phyloP scores from a whole-genome alignment of 179 eudicot genomes.

The Vitellaria paradoxa region DNA sequence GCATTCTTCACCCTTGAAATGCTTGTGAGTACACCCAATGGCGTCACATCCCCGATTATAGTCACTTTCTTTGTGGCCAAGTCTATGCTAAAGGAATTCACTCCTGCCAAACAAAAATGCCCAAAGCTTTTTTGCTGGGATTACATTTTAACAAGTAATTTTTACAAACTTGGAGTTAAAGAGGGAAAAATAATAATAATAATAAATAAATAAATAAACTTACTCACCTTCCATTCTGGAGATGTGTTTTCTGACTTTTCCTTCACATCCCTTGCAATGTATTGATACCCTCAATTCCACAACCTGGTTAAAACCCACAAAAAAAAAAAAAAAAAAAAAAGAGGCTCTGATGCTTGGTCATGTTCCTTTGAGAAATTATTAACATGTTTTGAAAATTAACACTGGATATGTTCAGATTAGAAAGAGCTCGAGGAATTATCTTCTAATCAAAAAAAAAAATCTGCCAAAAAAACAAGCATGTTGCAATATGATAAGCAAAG shows the following conservation, averaged over 20 bases:
- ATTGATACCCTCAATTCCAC: constrained; percentile 86
- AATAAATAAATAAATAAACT: no score
- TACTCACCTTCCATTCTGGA: constrained; percentile 85
- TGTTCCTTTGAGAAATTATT: no score
- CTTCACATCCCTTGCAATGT: constrained; percentile 95
- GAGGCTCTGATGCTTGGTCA: not conserved
- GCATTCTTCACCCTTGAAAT: constrained; percentile 85
- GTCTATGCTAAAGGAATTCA: constrained; percentile 71
- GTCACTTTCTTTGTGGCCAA: constrained; percentile 78
- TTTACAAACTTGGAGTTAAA: not conserved
- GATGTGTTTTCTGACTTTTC: constrained; percentile 81
- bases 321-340: constrained; percentile 13
- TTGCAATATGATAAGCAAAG: no score
- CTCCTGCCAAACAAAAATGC: constrained; percentile 43
- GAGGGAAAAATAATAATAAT: no score
- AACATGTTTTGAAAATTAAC: no score
- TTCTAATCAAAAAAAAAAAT: no score
- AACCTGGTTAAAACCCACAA: constrained; percentile 53
- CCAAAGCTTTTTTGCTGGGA: not conserved
- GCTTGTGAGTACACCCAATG: constrained; percentile 62
- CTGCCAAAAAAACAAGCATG: not conserved
- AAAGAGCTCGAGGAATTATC: constrained; percentile 12
- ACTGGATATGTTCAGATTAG: not conserved
- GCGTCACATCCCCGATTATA: constrained; percentile 66
- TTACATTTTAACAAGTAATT: not conserved